Evolutionary conservation across 805 yeast species (phyloP), one percentile per base, ranked within the genome.

Genomic region (Teunomyces tritomae): DNA sequence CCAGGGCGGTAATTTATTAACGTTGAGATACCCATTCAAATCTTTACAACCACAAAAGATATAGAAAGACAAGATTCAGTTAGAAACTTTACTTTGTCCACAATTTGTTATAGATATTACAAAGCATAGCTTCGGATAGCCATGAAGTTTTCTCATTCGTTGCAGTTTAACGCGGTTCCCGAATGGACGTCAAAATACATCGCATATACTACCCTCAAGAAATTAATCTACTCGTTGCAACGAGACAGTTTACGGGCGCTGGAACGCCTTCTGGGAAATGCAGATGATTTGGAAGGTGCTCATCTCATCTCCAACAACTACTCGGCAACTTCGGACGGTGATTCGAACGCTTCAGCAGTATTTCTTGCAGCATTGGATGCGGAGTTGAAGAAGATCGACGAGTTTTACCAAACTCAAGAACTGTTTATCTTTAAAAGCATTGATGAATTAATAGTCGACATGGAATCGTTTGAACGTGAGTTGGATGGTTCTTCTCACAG

Each of bases 91-190:
- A 20, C 24, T 4, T 20, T 20, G 24, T 20, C 24, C 24, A 8
- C 33, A 30, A 13, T 3, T 6, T 5, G 33, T 10, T 30, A 10
- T 17, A 5, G 11, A 20, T 35, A 35, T 20, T 17, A n/a, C 33
- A 13, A 13, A 30, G 33, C 6, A 20, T 20, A 32, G 34, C 34
- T 7, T 6, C 26, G 26, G 9, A 36, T n/a, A 37, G 20, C 24
- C 37, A 92, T 92, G 99, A 92, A 92, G 78, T 92, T 92, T 71
- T 86, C 96, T 24, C 96, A 91, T 63, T 88, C 97, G 5, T 72
- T 92, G 54, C 97, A 92, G 76, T 91, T 92, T 70, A 92, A 92
- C 67, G 96, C 98, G 20, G 98, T 94, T 4, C 97, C 99, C 1
- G 98, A 94, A 65, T 92, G 99, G 99, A 82, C 96, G 9, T 84